These are phyloP conservation scores for Fremontodendron californicum DNA, from an alignment of 345 rosid species.

Conservation along the genomic window DNA sequence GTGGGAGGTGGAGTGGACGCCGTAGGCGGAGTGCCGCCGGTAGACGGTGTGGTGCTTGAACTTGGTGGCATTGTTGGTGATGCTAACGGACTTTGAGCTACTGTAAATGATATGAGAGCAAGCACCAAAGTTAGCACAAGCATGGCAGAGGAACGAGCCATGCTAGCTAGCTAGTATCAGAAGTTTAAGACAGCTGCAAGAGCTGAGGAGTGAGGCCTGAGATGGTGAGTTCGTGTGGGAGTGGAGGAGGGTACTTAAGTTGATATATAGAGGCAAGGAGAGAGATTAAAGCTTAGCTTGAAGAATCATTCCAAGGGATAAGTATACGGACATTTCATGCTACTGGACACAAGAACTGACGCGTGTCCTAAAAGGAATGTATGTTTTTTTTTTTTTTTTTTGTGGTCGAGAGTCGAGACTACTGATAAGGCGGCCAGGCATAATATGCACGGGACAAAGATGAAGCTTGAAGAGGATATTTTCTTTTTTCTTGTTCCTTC, in stretches of 20 bases:
- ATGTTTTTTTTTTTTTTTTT: background rate
- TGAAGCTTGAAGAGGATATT: background rate
- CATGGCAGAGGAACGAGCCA: constrained; percentile 38
- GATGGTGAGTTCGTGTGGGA: background rate
- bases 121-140: constrained; percentile 24
- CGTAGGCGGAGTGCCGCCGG: background rate
- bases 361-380: constrained; percentile 11
- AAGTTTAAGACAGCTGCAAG: too few species aligned
- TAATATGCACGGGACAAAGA: too few species aligned
- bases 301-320: background rate
- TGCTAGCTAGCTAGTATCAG: constrained; percentile 13
- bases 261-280: constrained; percentile 23
- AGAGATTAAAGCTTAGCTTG: background rate
- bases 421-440: background rate
- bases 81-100: constrained; percentile 32
- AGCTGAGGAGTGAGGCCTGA: background rate
- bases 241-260: background rate
- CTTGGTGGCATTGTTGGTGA: constrained; percentile 19
- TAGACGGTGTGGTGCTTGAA: constrained; percentile 16
- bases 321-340: constrained; percentile 19
- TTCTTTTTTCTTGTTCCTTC: background rate
- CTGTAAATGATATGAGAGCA: constrained; percentile 15
- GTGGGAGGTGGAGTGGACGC: background rate
- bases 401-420: constrained; percentile 3
- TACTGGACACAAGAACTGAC: background rate